Evolutionary conservation across 1,284 basidiomycete genomes (phyloP).

Genomic region (Marasmius fiardii): DNA sequence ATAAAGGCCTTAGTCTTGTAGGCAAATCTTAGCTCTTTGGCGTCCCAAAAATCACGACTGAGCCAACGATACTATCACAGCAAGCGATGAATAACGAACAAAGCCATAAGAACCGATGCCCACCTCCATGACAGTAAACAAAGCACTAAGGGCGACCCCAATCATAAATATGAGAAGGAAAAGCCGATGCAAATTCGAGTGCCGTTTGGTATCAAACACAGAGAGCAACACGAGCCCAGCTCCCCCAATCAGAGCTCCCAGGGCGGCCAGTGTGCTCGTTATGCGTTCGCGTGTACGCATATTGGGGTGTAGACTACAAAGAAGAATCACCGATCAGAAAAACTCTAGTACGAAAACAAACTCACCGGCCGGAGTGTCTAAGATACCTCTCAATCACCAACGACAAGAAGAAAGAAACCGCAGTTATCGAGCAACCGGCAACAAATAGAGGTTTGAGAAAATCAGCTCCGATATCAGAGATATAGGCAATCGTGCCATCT

Average conservation of each 20-base stretch:
- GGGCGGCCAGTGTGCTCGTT: conserved; percentile 51
- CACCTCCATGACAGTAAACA: conserved; percentile 72
- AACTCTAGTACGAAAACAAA: conserved; percentile 4
- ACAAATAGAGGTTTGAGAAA: conserved; percentile 72
- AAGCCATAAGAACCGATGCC: conserved; percentile 4
- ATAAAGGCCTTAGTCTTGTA: conserved; percentile 63
- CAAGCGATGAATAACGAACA: neutral
- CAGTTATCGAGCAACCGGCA: conserved; percentile 56
- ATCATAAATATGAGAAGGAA: conserved; percentile 66
- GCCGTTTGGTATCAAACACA: conserved; percentile 61
- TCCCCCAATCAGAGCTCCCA: conserved; percentile 59
- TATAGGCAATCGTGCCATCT: conserved; percentile 62
- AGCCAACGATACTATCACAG: conserved; percentile 57
- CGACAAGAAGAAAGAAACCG: conserved; percentile 54
- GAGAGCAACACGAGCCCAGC: conserved; percentile 56
- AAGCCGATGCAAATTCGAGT: conserved; percentile 45
- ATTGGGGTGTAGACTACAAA: conserved; percentile 48
- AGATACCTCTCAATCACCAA: conserved; percentile 59
- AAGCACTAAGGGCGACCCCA: conserved; percentile 62
- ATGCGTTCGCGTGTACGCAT: conserved; percentile 55
- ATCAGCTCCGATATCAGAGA: conserved; percentile 71
- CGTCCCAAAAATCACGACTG: conserved; percentile 47
- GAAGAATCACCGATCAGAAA: neutral
- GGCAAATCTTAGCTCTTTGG: conserved; percentile 46
- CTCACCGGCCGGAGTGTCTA: conserved; percentile 57